Evolutionary conservation across 2,329 filamentous ascomycete genomes (phyloP), one percentile per base, ranked within the genome.

Genomic region (Arthrobotrys entomopaga): DNA sequence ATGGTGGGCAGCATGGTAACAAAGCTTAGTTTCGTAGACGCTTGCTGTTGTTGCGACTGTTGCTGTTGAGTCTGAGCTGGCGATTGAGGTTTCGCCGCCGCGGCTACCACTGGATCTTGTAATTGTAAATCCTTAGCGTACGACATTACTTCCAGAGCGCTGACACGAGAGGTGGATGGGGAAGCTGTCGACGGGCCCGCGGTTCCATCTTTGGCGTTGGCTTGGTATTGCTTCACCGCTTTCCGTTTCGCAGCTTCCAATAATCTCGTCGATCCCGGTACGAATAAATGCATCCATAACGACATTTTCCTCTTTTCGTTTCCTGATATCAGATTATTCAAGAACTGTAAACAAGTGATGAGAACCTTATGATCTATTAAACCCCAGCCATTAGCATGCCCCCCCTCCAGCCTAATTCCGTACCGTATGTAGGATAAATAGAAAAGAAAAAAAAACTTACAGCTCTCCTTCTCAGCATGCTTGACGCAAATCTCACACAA

Each of bases 251-350:
- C 71, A 24, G 71, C 71, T 56, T 75, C 71, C 46, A 75, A 60
- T 6, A 75, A 53, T 16, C 71, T 56, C n/a, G 71, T 75, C 11
- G 71, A 75, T 0, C 71, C 71, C 15, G 71, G 71, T 20, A 75
- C 78, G 65, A 79, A 79, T 26, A 79, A 66, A 50, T 79, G 78
- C 34, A 79, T 76, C 78, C 78, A 79, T 16, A 79, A 53, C 29
- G 78, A 78, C 64, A 79, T 74, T 56, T 79, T 79, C 15, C 77
- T 77, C 22, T 77, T 79, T 75, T 79, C 78, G 58, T 79, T 79
- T 16, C 76, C 75, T 20, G 72, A 78, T 57, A 79, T 79, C 42
- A 79, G 75, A 48, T 79, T 79, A 67, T 79, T 79, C 8, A 79
- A 20, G 50, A 79, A 79, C 65, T 79, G 78, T 4, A 79, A 66